These are phyloP conservation scores for Exophiala phaeomuriformis DNA, from an alignment of 2,329 filamentous ascomycete genomes.

Conservation along the genomic window DNA sequence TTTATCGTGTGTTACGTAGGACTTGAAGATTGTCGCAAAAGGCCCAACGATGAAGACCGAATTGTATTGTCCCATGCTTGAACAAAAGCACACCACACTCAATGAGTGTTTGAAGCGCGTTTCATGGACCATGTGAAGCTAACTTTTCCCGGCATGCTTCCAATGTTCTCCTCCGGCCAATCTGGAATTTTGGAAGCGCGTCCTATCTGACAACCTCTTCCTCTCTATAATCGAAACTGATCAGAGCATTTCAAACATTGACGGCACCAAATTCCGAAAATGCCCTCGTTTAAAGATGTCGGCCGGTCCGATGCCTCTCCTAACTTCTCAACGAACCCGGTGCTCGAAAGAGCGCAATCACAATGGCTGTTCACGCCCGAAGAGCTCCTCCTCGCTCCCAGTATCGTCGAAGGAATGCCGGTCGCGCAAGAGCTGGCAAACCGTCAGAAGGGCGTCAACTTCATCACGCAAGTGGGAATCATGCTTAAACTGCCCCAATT, in stretches of 20 bases:
- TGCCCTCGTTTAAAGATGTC: constrained; percentile 18
- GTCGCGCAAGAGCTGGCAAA: constrained; percentile 70
- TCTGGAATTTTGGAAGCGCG: too few species aligned
- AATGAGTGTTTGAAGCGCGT: too few species aligned
- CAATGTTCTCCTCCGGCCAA: too few species aligned
- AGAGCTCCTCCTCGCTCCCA: constrained; percentile 75
- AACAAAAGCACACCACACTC: too few species aligned
- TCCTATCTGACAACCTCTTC: too few species aligned
- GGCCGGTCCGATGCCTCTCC: constrained; percentile 12
- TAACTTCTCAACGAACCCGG: constrained; percentile 12
- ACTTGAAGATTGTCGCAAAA: too few species aligned
- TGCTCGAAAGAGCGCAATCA: constrained; percentile 45
- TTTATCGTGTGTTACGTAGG: not conserved
- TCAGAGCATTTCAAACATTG: too few species aligned
- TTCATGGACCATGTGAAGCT: too few species aligned
- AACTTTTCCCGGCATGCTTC: too few species aligned
- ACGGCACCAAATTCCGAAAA: constrained; percentile 7
- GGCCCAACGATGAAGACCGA: too few species aligned
- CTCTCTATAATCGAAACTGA: too few species aligned
- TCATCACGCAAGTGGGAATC: constrained; percentile 89
- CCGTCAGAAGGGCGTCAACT: constrained; percentile 88
- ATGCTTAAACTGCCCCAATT: constrained; percentile 87
- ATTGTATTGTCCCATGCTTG: too few species aligned
- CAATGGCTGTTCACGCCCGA: constrained; percentile 89
- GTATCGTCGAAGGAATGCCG: constrained; percentile 71